Evolutionary conservation across 202 grass and related monocot genomes (phyloP), one percentile per base, ranked within the genome.

Genomic region (Schoenoplectus triqueter): DNA sequence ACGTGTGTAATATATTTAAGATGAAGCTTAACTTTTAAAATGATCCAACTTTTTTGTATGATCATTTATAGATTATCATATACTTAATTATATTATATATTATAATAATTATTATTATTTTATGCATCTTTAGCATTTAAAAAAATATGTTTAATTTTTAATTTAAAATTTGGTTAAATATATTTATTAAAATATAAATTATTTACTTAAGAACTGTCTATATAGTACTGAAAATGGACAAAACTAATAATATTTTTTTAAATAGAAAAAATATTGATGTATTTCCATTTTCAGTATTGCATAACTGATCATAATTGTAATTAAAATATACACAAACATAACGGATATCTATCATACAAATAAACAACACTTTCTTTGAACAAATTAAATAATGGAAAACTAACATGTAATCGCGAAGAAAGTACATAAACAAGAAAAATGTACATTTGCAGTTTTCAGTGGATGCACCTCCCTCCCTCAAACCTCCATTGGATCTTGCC

Each of bases 401-500:
- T 56, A 69, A 69, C 11, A 83, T 56, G 51, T 50, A 31, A 4
- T 55, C 45, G 15, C 0, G 13, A 65, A 82, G 17, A 49, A 40
- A 6, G 56, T 15, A 10, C 40, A 15, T 31, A 64, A 42, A 64
- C 8, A 46, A 48, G 39, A 10, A 82, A 64, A 49, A 15, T 22
- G 45, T 75, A 48, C 54, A 86, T 40, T 76, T 48, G 8, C 31
- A 17, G 42, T 31, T 78, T 49, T 87, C 75, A 92, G 48, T 95
- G 93, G 41, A 95, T 93, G 86, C 91, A 97, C 5, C 62, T 88
- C 0, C 91, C 94, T 64, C 91, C 94, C 14, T 94, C 3, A 87
- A 91, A 89, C 42, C 87, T 97, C 95, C 92, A 94, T 1, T 89
- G 79, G 56, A 94, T 73, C 66, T 82, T 86, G 2, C 86, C 88